phyloP scores from a whole-genome alignment of 495 filamentous ascomycete species.

The Hypoxylon intermedium region DNA sequence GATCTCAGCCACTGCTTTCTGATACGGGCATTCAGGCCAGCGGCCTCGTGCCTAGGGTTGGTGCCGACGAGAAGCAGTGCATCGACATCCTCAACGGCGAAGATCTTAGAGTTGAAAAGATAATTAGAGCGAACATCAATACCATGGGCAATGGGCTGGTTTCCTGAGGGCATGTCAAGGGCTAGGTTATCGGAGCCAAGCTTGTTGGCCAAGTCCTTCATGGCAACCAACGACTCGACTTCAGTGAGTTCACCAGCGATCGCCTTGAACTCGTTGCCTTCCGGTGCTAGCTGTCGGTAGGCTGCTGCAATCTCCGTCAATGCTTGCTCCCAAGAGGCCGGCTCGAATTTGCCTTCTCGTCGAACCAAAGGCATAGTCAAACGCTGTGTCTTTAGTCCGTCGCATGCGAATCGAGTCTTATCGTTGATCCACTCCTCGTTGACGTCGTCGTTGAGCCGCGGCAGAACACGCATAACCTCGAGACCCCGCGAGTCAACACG shows the following conservation, averaged over 20 bases:
- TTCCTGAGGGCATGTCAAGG: slow-evolving; percentile 86
- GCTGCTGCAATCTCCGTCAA: slow-evolving; percentile 82
- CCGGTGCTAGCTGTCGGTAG: slow-evolving; percentile 74
- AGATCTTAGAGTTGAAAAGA: slow-evolving; percentile 93
- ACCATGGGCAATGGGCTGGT: slow-evolving; percentile 85
- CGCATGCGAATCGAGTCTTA: slow-evolving; percentile 95
- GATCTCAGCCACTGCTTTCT: slow-evolving; percentile 97
- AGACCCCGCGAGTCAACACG: slow-evolving; percentile 90
- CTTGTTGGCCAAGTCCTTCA: slow-evolving; percentile 96
- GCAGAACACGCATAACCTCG: slow-evolving; percentile 93
- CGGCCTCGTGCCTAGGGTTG: slow-evolving; percentile 93
- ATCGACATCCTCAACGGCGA: slow-evolving; percentile 91
- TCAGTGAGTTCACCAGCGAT: slow-evolving; percentile 91
- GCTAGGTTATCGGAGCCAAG: slow-evolving; percentile 95
- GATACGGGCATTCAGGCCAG: slow-evolving; percentile 93
- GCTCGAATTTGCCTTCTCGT: slow-evolving; percentile 84
- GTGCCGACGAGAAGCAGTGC: slow-evolving; percentile 90
- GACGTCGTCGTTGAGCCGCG: slow-evolving; percentile 93
- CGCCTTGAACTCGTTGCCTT: slow-evolving; percentile 93
- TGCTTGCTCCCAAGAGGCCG: slow-evolving; percentile 92
- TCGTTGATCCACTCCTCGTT: slow-evolving; percentile 99
- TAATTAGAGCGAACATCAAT: slow-evolving; percentile 94
- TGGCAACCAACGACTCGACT: slow-evolving; percentile 88
- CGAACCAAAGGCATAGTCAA: slow-evolving; percentile 91
- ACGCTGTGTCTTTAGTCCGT: slow-evolving; percentile 94